Base-by-base conservation (phyloP, 1,284 basidiomycete species). In the Ustilago sp. region DNA sequence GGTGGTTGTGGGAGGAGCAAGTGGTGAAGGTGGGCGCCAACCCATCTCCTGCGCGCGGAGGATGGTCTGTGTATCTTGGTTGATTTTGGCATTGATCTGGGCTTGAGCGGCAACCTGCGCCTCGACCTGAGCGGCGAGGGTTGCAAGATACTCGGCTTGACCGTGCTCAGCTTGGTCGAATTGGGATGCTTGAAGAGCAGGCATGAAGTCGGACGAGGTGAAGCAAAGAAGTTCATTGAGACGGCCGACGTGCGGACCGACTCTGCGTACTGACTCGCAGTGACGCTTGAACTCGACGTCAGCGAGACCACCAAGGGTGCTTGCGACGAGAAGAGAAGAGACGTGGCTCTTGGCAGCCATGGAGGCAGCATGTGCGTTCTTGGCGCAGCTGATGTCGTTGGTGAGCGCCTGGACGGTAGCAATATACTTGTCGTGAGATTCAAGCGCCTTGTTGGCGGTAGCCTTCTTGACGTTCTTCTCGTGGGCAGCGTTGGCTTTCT, bases 401-500 rank as follows among this genome's bases (percentile, higher is more conserved):
- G 84, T 79, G 38, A 86, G 68, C 12, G 59, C 56, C 28, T 69
- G 64, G 2, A 86, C 71, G 43, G 79, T 71, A 8, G 81, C 73
- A 31, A 85, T 79, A 68, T 80, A 85, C 72, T 79, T 79, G 66
- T 86, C 84, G 67, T 86, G 84, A 17, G 68, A 77, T 51, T 82
- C 83, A 57, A 82, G 59, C 11, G 80, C 78, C 58, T 66, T 71
- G 58, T 59, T 64, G 34, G 58, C 59, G 2, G 77, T 55, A 8
- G 72, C 69, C 32, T 74, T 74, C 38, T 79, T 83, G 52, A 65
- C 74, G n/a, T 72, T 80, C 68, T 85, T 85, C 31, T 86, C 84
- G 64, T 86, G 81, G 2, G 64, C 65, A 31, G 69, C 73, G 55
- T 84, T 81, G 11, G 84, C 83, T 68, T 84, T 85, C 47, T 85